Evolutionary conservation across 1,284 basidiomycete species (phyloP), one percentile per base, ranked within the genome.

Genomic region (Ganoderma sinense): DNA sequence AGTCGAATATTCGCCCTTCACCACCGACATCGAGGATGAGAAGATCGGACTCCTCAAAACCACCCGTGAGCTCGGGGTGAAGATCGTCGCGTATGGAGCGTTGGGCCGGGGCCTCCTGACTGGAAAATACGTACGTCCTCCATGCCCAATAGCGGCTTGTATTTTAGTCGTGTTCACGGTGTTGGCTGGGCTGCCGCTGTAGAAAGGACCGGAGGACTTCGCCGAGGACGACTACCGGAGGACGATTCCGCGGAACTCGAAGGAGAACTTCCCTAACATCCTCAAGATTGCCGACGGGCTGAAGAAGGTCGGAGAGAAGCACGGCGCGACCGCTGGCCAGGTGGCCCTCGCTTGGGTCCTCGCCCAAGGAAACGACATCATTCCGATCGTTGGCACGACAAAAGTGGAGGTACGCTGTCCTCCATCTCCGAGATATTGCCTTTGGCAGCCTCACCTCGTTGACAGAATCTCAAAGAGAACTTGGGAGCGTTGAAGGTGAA

Each of bases 1-100:
- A 78, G 80, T 91, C 40, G 91, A 92, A 77, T 88, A 87, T 73
- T 89, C 87, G 2, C 89, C 91, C 0, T 91, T 90, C 81, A 84
- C 84, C 20, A 81, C 85, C 39, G 83, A 88, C 69, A 86, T 88
- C 71, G 87, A 88, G 74, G 80, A 84, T 63, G 80, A 81, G 43
- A 82, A 86, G 73, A 78, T 87, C 14, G 85, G 80, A 1, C 72
- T 90, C 0, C 77, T 89, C 14, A 82, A 85, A 55, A 55, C 26
- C 14, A 26, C 53, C n/a, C 26, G 29, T 3, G 26, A 55, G 26
- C 53, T 55, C 29, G 53, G 29, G 29, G 23, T 55, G 13, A 31
- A 55, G 53, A 74, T 93, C 62, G 81, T 91, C 13, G 89, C 89
- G 4, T 93, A 92, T 76, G 53, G 53, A 4, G 26, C 53, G 13